Percentiles rank a stretch among this genome's conserved stretches.
phyloP scores from a whole-genome alignment of 805 yeast species.

The Limtongia smithiae region DNA sequence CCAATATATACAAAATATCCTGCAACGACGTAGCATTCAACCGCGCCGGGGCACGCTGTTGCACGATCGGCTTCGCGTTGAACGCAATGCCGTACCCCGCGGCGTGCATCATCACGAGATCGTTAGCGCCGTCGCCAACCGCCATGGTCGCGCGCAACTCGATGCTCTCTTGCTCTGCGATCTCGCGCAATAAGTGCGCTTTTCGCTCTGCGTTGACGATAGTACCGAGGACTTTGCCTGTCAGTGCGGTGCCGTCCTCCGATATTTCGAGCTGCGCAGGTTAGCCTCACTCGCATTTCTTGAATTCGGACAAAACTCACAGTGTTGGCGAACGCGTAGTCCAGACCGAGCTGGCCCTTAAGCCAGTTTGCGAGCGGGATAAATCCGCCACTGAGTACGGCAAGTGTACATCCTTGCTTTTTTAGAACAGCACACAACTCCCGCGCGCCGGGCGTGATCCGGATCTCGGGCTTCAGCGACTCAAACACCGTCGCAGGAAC shows the following conservation, averaged over 20 bases:
- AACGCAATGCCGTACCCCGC: constrained; percentile 97
- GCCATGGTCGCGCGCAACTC: constrained; percentile 39
- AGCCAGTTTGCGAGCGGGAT: constrained; percentile 80
- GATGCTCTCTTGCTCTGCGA: constrained; percentile 55
- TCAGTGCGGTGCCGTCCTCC: constrained; percentile 48
- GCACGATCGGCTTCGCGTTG: constrained; percentile 95
- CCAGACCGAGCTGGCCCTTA: constrained; percentile 62
- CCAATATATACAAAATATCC: constrained; percentile 78
- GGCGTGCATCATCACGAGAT: constrained; percentile 80
- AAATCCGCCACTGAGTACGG: constrained; percentile 94
- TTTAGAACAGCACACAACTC: constrained; percentile 65
- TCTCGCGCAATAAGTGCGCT: constrained; percentile 63
- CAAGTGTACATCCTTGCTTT: constrained; percentile 61
- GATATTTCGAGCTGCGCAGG: constrained; percentile 37
- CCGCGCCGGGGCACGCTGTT: constrained; percentile 70
- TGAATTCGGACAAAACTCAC: constrained; percentile 7
- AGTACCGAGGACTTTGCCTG: constrained; percentile 75
- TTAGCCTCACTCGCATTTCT: too few relatives aligned
- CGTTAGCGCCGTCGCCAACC: constrained; percentile 80
- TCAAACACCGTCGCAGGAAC: constrained; percentile 76
- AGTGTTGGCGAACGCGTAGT: constrained; percentile 84
- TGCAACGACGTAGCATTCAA: constrained; percentile 69
- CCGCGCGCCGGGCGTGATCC: constrained; percentile 79
- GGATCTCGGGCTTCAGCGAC: constrained; percentile 63
- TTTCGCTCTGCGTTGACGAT: constrained; percentile 84